Conservation (phyloP, 2,329 filamentous ascomycete genomes). For the Pezicula neosporulosa region DNA sequence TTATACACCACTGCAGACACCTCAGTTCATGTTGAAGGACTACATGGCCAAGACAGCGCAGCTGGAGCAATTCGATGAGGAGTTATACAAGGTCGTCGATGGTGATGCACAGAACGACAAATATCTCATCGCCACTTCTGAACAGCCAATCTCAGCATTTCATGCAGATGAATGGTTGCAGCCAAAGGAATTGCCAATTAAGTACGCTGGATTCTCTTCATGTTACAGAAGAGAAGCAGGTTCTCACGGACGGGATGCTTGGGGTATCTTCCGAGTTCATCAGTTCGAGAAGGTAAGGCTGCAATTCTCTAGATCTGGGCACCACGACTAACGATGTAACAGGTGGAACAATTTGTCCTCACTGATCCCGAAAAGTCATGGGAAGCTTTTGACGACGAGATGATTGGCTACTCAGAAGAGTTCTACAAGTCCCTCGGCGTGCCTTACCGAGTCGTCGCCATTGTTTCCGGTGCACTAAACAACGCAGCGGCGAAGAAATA, state of each 20-base stretch:
- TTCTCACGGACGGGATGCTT: constrained; percentile 86
- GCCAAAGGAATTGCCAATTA: constrained; percentile 81
- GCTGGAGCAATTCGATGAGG: constrained; percentile 95
- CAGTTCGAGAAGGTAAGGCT: constrained; percentile 85
- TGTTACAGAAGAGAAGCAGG: constrained; percentile 97
- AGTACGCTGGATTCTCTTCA: constrained; percentile 87
- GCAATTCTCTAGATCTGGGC: constrained; percentile 9
- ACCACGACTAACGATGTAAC: constrained; percentile 25
- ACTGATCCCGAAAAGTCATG: constrained; percentile 88
- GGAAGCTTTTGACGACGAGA: constrained; percentile 85
- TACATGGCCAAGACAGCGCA: constrained; percentile 98
- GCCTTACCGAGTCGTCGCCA: constrained; percentile 88
- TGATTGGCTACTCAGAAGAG: constrained; percentile 88
- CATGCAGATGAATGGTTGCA: constrained; percentile 94
- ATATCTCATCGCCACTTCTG: constrained; percentile 74
- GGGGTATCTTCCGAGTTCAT: constrained; percentile 97
- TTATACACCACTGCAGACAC: constrained; percentile 80
- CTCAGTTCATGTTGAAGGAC: constrained; percentile 91
- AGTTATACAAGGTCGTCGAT: constrained; percentile 93
- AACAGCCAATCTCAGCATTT: constrained; percentile 90
- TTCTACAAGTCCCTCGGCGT: constrained; percentile 90
- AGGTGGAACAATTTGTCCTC: constrained; percentile 75
- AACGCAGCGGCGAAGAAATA: constrained; percentile 89
- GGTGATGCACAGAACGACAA: constrained; percentile 88
- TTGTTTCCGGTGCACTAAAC: constrained; percentile 94